Conservation (phyloP, 2,329 filamentous ascomycete genomes). For the Ophiobolus disseminans region DNA sequence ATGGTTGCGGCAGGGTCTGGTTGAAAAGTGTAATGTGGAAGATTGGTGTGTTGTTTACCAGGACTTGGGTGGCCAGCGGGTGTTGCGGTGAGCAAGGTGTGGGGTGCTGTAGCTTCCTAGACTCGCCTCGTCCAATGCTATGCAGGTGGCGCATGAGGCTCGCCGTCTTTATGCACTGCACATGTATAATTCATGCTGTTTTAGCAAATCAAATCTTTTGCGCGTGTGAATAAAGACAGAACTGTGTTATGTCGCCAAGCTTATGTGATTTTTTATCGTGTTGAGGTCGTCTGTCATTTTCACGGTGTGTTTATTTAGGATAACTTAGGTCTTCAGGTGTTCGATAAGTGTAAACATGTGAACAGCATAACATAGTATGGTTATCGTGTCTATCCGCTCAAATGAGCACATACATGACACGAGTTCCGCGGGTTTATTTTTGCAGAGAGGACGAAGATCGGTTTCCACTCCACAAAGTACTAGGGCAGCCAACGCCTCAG, state of each 20-base stretch:
- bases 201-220: not conserved
- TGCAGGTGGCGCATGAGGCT: constrained; percentile 15
- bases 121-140: constrained; percentile 7
- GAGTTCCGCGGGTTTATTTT: no score
- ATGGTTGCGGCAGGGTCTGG: constrained; percentile 61
- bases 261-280: no score
- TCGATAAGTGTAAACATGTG: no score
- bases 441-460: no score
- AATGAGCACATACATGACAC: no score
- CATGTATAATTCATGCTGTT: constrained; percentile 3
- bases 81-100: constrained; percentile 39
- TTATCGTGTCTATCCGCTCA: no score
- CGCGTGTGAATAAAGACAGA: not conserved
- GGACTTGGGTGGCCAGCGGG: constrained; percentile 22
- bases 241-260: no score
- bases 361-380: no score
- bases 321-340: no score
- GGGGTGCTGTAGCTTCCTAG: constrained; percentile 29
- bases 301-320: no score
- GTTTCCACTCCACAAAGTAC: no score
- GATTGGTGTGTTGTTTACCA: constrained; percentile 31
- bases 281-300: no score
- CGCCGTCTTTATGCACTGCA: constrained; percentile 10
- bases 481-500: not conserved
- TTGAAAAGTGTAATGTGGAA: constrained; percentile 18